Evolutionary conservation across 2,329 filamentous ascomycete genomes (phyloP).

Genomic region (Paraconiothyrium brasiliense): DNA sequence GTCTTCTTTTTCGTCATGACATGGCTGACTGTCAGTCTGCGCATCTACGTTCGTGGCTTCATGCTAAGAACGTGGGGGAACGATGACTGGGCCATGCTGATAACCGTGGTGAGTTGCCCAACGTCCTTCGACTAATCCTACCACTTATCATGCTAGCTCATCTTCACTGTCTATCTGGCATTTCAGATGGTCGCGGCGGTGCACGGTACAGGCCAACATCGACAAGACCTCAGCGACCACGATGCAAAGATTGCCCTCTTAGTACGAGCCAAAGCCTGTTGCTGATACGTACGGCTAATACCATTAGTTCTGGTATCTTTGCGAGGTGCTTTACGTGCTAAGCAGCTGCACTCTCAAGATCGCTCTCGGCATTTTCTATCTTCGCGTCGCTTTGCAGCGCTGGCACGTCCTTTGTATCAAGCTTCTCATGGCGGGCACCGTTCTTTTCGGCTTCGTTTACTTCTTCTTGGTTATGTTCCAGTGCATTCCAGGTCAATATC

Average conservation of each 20-base stretch:
- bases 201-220: slow-evolving; percentile 52
- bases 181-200: slow-evolving; percentile 52
- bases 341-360: slow-evolving; percentile 60
- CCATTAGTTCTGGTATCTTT: slow-evolving; percentile 62
- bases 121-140: neutral
- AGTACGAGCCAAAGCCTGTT: slow-evolving; percentile 24
- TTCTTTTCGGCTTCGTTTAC: slow-evolving; percentile 58
- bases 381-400: slow-evolving; percentile 59
- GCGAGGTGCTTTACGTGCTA: slow-evolving; percentile 64
- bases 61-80: slow-evolving; percentile 50
- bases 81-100: slow-evolving; percentile 56
- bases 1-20: slow-evolving; percentile 51
- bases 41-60: slow-evolving; percentile 49
- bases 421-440: slow-evolving; percentile 57
- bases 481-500: slow-evolving; percentile 53
- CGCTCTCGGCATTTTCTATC: slow-evolving; percentile 63
- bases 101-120: slow-evolving; percentile 39
- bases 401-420: slow-evolving; percentile 59
- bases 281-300: slow-evolving; percentile 22
- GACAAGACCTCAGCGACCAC: slow-evolving; percentile 42
- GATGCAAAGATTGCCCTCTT: slow-evolving; percentile 42
- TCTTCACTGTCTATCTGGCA: slow-evolving; percentile 53
- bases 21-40: slow-evolving; percentile 49
- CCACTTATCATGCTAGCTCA: slow-evolving; percentile 29
- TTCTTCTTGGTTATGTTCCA: slow-evolving; percentile 63